A percentile compares a stretch with the other conserved stretches of the same genome.
Evolutionary conservation across 140 eudicot genomes (phyloP).

Genomic region (Flaveria floridana): DNA sequence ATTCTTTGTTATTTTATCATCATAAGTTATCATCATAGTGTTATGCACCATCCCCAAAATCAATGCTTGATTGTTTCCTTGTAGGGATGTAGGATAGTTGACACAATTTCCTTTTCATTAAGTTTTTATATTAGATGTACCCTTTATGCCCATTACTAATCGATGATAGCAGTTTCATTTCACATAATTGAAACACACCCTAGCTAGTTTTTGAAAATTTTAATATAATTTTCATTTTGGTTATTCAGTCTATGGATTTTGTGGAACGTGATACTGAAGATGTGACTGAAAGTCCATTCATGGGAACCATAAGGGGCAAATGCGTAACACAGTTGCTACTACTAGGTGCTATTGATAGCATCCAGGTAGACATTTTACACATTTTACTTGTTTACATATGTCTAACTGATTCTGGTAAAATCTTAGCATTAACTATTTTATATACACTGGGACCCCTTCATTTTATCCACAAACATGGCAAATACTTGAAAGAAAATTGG

Average conservation of each 20-base stretch:
- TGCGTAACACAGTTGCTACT: constrained; percentile 89
- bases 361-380: constrained; percentile 59
- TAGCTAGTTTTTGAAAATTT: not conserved
- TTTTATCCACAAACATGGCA: not conserved
- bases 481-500: not conserved
- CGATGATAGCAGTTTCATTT: not conserved
- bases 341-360: constrained; percentile 81
- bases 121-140: not conserved
- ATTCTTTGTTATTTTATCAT: not conserved
- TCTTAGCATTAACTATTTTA: not conserved
- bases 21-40: not conserved
- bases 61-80: not conserved
- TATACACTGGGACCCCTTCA: not conserved
- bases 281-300: constrained; percentile 61
- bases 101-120: not conserved
- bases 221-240: constrained; percentile 18
- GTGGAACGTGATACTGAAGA: constrained; percentile 57
- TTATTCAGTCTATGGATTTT: constrained; percentile 51
- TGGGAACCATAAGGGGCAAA: constrained; percentile 84
- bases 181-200: not conserved
- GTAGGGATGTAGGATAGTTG: constrained; percentile 5
- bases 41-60: not conserved
- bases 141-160: not conserved
- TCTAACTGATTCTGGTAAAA: not conserved
- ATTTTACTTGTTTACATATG: constrained; percentile 6